Base-by-base conservation (phyloP, 2,329 filamentous ascomycete species). In the Hymenoscyphus repandus region DNA sequence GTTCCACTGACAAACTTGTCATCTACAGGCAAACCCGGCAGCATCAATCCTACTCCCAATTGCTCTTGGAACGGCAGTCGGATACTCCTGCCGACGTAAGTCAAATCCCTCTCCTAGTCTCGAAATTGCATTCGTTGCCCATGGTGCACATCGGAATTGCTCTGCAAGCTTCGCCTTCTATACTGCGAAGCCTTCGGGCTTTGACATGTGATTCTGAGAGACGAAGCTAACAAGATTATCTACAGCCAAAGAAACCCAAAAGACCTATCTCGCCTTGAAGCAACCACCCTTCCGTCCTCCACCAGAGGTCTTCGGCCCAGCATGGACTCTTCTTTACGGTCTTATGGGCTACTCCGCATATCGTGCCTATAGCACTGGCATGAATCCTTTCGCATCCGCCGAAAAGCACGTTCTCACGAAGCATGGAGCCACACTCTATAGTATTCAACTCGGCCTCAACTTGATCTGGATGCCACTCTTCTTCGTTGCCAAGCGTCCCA, bases 381-480 rank as follows among this genome's bases (percentile, higher is more conserved):
- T 83, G 45, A 74, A 76, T 6, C 81, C 82, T 9, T 43, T 58
- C 1, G 49, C 62, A 11, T 62, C 60, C 1, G 47, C 54, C 34
- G 47, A 57, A 13, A 49, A 61, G 20, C n/a, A 57, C 36, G 51
- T 60, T 45, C 53, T 61, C 48, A 82, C 86, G 47, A 79, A 80
- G 66, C 76, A 82, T 58, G 86, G 84, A 58, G 85, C 88, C 51
- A 88, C 86, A 0, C 77, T 96, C 30, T 96, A 96, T 74, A 88
- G 87, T 2, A 75, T 90, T 53, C 91, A 96, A 70, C 82, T 96
- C 6, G 87, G 78, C 10, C 75, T 96, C 46, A 96, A 96, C 68
- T 74, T 95, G 30, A 69, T 85, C 48, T 97, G 89, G 89, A 96
- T 90, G 80, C 92, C 92, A 11, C 78, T 96, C 10, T 96, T 96